phyloP scores from a whole-genome alignment of 306 rosid species.

The Glycyrrhiza uralensis region DNA sequence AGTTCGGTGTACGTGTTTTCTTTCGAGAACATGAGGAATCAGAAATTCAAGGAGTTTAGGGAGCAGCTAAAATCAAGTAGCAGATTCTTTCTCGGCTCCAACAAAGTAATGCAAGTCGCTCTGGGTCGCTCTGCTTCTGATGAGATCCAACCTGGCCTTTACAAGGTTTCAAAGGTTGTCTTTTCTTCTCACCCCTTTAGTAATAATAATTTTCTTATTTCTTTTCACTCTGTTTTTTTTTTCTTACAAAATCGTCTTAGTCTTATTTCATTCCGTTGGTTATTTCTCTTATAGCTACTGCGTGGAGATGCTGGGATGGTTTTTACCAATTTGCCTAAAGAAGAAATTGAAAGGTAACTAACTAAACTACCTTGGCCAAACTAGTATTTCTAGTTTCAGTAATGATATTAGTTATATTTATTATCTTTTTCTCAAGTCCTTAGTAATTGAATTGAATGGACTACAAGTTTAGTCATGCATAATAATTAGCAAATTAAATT shows the following conservation, averaged over 20 bases:
- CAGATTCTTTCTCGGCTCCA: conserved; percentile 92
- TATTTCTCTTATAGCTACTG: conserved; percentile 44
- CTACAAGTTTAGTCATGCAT: background rate
- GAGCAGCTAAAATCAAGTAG: conserved; percentile 67
- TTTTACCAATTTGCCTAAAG: conserved; percentile 72
- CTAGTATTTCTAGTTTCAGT: background rate
- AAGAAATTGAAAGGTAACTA: conserved; percentile 75
- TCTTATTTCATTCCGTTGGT: background rate
- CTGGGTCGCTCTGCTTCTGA: conserved; percentile 76
- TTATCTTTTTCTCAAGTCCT: background rate
- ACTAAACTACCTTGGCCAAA: background rate
- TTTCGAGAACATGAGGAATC: conserved; percentile 92
- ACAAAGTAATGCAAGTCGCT: conserved; percentile 92
- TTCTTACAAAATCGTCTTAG: no score
- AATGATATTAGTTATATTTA: background rate
- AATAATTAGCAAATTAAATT: background rate
- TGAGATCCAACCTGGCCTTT: conserved; percentile 54
- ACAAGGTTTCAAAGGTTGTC: conserved; percentile 78
- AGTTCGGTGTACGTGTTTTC: conserved; percentile 64
- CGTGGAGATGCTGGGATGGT: conserved; percentile 87
- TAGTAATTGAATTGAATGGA: background rate
- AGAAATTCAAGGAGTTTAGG: conserved; percentile 84
- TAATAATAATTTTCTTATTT: no score
- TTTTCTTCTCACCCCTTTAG: background rate
- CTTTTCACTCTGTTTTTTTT: no score